A percentile compares a stretch with the other conserved stretches of the same genome.
Evolutionary conservation across 345 rosid genomes (phyloP).

Genomic region (Anastatica hierochuntica): DNA sequence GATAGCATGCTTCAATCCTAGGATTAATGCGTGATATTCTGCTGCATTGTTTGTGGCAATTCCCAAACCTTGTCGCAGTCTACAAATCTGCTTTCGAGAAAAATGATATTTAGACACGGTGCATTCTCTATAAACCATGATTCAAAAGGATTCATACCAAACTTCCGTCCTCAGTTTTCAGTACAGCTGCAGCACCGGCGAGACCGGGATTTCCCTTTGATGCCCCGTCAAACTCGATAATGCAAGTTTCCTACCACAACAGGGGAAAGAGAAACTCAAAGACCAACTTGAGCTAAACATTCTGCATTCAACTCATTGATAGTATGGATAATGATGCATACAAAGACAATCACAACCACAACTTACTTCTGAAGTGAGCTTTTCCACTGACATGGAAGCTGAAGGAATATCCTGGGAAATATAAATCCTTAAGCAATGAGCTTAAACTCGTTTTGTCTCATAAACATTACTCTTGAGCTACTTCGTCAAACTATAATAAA

Average conservation of each 20-base stretch:
- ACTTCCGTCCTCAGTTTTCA: constrained; percentile 53
- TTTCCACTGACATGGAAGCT: constrained; percentile 13
- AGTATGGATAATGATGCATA: background rate
- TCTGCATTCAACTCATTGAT: background rate
- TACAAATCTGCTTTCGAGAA: constrained; percentile 49
- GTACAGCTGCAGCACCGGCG: constrained; percentile 88
- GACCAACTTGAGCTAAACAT: background rate
- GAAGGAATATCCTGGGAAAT: constrained; percentile 34
- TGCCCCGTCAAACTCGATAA: constrained; percentile 84
- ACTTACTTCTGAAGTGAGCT: constrained; percentile 23
- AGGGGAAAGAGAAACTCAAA: background rate
- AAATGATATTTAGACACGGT: constrained; percentile 3
- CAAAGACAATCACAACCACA: constrained; percentile 3
- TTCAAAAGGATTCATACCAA: constrained; percentile 39
- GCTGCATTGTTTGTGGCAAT: constrained; percentile 68
- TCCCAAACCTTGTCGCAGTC: constrained; percentile 76
- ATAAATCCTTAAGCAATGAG: constrained; percentile 2
- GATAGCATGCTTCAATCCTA: constrained; percentile 74
- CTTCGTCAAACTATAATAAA: no score
- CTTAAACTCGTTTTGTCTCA: background rate
- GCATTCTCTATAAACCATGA: background rate
- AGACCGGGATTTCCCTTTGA: constrained; percentile 93
- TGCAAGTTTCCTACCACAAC: constrained; percentile 50
- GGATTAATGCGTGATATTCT: constrained; percentile 69
- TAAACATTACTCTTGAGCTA: no score